These are phyloP conservation scores for Daldinia concentrica DNA, from an alignment of 495 filamentous ascomycete species.

Conservation along the genomic window DNA sequence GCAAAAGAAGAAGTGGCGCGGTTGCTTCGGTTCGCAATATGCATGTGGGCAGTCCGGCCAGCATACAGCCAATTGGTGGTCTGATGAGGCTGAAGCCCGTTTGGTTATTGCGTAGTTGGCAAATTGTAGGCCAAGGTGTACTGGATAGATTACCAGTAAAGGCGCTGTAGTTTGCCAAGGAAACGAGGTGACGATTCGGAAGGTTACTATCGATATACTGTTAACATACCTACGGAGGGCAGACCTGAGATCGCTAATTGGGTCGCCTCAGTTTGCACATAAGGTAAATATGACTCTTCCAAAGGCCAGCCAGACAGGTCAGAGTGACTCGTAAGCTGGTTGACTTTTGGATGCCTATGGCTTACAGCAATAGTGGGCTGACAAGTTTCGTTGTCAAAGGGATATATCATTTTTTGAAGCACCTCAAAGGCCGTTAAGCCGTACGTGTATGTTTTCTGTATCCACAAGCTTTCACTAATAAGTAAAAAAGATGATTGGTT, in stretches of 20 bases:
- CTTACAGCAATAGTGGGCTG: constrained; percentile 11
- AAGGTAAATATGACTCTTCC: neutral
- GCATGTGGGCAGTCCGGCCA: neutral
- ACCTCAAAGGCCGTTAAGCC: neutral
- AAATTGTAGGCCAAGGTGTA: neutral
- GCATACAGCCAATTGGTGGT: constrained; percentile 14
- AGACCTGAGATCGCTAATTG: neutral
- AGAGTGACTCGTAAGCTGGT: constrained; percentile 18
- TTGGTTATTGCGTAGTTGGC: constrained; percentile 4
- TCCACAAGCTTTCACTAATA: neutral
- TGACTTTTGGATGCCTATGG: constrained; percentile 1
- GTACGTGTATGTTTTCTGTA: constrained; percentile 2
- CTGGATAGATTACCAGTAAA: neutral
- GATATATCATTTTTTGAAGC: constrained; percentile 32
- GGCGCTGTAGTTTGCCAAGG: neutral
- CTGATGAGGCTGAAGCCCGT: constrained; percentile 26
- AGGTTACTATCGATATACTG: neutral
- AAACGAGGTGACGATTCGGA: neutral
- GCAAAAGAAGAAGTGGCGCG: constrained; percentile 14
- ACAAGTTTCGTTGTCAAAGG: constrained; percentile 15
- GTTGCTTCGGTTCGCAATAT: constrained; percentile 9
- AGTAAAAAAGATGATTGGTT: neutral
- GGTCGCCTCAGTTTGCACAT: neutral
- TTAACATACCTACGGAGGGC: neutral
- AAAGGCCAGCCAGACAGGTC: constrained; percentile 4